Conservation (phyloP, 306 rosid species). For the Corylus heterophylla region DNA sequence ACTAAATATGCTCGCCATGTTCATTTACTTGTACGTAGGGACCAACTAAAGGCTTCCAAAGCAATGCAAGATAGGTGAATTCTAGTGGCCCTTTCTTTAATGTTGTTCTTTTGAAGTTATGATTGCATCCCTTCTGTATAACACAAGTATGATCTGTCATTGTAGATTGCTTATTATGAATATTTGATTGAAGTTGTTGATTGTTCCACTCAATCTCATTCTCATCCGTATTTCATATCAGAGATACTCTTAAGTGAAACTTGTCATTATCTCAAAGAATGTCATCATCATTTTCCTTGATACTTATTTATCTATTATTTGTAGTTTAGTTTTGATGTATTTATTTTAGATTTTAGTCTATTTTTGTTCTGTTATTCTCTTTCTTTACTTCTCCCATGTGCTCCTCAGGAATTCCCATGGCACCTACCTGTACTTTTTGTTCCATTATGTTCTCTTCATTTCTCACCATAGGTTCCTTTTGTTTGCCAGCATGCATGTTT, state of each 20-base stretch:
- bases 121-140: slow-evolving; percentile 8
- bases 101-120: slow-evolving; percentile 22
- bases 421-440: not conserved
- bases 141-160: slow-evolving; percentile 9
- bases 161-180: slow-evolving; percentile 5
- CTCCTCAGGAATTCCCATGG: not conserved
- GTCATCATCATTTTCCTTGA: not conserved
- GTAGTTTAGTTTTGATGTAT: not conserved
- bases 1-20: slow-evolving; percentile 93
- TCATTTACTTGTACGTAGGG: slow-evolving; percentile 84
- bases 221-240: not conserved
- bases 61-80: slow-evolving; percentile 98
- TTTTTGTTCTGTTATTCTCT: not conserved
- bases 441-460: not conserved
- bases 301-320: not conserved
- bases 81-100: slow-evolving; percentile 27
- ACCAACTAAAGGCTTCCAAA: slow-evolving; percentile 87
- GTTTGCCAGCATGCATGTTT: not conserved
- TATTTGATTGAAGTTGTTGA: not conserved
- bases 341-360: not conserved
- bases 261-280: not conserved
- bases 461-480: not conserved
- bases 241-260: not conserved
- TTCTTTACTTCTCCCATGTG: not conserved
- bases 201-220: not conserved